These are phyloP conservation scores for Arthrobotrys iridis DNA, from an alignment of 2,329 filamentous ascomycete species.

Conservation along the genomic window DNA sequence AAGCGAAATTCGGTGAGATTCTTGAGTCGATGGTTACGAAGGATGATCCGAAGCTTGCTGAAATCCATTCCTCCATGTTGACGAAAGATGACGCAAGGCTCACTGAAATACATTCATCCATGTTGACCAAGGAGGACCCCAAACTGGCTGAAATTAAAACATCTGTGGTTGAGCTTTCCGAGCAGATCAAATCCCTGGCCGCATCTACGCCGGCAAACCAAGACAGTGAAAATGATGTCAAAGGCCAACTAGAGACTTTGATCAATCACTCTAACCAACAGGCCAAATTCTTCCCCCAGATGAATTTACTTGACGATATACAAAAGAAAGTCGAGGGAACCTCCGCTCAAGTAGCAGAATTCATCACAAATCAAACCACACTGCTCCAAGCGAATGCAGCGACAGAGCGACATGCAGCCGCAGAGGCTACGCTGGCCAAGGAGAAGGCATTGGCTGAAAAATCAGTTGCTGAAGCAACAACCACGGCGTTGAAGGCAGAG, in stretches of 20 bases:
- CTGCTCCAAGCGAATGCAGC: conserved; percentile 55
- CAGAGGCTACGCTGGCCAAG: conserved; percentile 81
- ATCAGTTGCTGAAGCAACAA: conserved; percentile 68
- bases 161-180: conserved; percentile 22
- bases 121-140: conserved; percentile 44
- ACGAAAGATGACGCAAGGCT: conserved; percentile 34
- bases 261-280: conserved; percentile 74
- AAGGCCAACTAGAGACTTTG: conserved; percentile 64
- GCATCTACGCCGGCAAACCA: neutral
- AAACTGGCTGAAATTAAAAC: conserved; percentile 30
- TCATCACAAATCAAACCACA: conserved; percentile 77
- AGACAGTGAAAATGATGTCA: conserved; percentile 54
- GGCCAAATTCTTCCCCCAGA: conserved; percentile 75
- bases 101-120: conserved; percentile 33
- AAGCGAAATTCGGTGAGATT: conserved; percentile 19
- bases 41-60: conserved; percentile 23
- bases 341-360: conserved; percentile 82
- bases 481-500: conserved; percentile 62
- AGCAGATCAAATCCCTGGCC: conserved; percentile 31
- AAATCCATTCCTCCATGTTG: conserved; percentile 39
- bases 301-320: conserved; percentile 86
- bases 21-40: conserved; percentile 37
- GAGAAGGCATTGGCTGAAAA: conserved; percentile 77
- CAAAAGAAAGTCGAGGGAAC: conserved; percentile 86
- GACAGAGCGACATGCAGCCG: conserved; percentile 65